Evolutionary conservation across 345 rosid species (phyloP), one percentile per base, ranked within the genome.

Genomic region (Mallotus nudiflorus): DNA sequence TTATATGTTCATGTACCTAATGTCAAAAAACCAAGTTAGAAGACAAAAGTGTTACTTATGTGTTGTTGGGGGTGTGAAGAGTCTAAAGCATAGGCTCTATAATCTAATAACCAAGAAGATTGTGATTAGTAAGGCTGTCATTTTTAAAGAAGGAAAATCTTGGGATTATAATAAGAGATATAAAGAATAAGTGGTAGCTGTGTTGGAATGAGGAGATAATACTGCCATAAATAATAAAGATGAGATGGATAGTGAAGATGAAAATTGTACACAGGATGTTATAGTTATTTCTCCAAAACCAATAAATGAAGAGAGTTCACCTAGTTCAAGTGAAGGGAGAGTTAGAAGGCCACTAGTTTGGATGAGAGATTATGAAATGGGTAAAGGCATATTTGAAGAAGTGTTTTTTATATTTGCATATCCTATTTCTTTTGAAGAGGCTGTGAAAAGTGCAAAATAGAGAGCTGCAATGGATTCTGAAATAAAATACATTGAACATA

Each of bases 21-120:
- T 25, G 49, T 29, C 10, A 37, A 62, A 29, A 15, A 62, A 62
- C 48, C 9, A 62, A 62, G 67, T 22, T 62, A 39, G 51, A 71
- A 54, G 15, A 45, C 10, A 44, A 44, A 44, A 44, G 5, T 14
- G 5, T 3, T 3, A 14, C 12, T 9, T 44, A 44, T 44, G 2
- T 44, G 37, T 33, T 33, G 37, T 33, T 33, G 37, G 37, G 37
- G 6, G 37, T 33, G 59, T 14, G 8, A 25, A 10, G 59, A 54
- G 7, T 54, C 59, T 29, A 54, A 54, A 54, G 59, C 33, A 12
- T 54, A 25, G 59, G 13, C 11, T 54, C 8, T 54, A 1, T 11
- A 19, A 54, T 54, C 35, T 19, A 0, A 25, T 54, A 12, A 12
- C 33, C 33, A 54, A 54, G 8, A 54, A 54, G 25, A 54, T 54